phyloP scores from a whole-genome alignment of 805 yeast genomes.

The Candida tallmaniae region DNA sequence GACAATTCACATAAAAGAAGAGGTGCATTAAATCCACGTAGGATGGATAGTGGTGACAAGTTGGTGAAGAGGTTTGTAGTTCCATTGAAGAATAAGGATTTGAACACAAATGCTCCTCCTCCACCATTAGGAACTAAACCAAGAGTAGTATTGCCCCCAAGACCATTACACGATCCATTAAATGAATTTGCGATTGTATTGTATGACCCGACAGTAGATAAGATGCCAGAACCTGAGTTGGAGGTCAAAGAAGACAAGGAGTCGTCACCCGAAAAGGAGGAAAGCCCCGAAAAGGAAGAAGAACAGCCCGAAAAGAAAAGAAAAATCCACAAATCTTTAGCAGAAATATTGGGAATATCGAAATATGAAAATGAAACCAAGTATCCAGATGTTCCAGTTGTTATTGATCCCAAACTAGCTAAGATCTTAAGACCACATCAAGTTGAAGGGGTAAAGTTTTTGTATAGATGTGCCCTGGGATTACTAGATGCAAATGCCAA shows the following conservation, averaged over 20 bases:
- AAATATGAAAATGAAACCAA: slow-evolving; percentile 48
- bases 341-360: slow-evolving; percentile 74
- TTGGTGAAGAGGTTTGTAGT: slow-evolving; percentile 48
- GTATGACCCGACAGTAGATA: slow-evolving; percentile 92
- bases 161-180: slow-evolving; percentile 92
- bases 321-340: slow-evolving; percentile 60
- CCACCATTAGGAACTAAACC: slow-evolving; percentile 83
- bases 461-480: slow-evolving; percentile 89
- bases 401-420: slow-evolving; percentile 83
- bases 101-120: slow-evolving; percentile 43
- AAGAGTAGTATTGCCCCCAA: slow-evolving; percentile 66
- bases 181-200: slow-evolving; percentile 91
- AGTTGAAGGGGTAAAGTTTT: slow-evolving; percentile 88
- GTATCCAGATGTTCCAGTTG: slow-evolving; percentile 89
- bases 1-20: slow-evolving; percentile 19
- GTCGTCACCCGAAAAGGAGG: slow-evolving; percentile 10
- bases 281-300: slow-evolving; percentile 10
- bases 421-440: slow-evolving; percentile 93
- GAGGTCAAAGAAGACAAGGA: slow-evolving; percentile 17
- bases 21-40: slow-evolving; percentile 61
- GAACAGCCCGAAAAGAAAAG: slow-evolving; percentile 25
- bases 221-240: slow-evolving; percentile 23
- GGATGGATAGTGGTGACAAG: slow-evolving; percentile 34
- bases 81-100: slow-evolving; percentile 46
- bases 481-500: slow-evolving; percentile 75